Conservation (phyloP, 305 asterid species). For the Stenogyne calaminthoides region DNA sequence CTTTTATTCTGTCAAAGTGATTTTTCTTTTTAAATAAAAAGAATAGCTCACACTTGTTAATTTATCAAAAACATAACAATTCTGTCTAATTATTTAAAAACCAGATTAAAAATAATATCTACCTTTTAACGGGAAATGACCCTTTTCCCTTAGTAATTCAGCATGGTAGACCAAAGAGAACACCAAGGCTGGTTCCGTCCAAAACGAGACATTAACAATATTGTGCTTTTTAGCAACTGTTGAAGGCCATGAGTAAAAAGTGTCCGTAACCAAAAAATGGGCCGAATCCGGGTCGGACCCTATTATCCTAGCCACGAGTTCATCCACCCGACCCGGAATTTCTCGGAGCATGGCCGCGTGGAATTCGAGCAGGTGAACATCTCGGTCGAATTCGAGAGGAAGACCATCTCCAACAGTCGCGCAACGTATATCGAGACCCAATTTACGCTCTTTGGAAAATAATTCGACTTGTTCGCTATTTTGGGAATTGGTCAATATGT, state of each 20-base stretch:
- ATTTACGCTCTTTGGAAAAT: conserved; percentile 36
- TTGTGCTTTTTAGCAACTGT: conserved; percentile 40
- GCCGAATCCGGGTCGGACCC: conserved; percentile 22
- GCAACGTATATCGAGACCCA: conserved; percentile 54
- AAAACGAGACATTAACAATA: conserved; percentile 44
- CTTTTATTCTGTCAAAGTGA: background rate
- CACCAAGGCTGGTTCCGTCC: conserved; percentile 59
- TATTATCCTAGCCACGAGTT: conserved; percentile 36
- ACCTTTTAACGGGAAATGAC: conserved; percentile 47
- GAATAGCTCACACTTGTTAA: background rate
- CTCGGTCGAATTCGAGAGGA: conserved; percentile 42
- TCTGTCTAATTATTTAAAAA: no score
- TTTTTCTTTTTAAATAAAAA: no score
- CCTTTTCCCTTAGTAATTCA: conserved; percentile 45
- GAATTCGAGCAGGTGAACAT: conserved; percentile 29
- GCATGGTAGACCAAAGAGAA: conserved; percentile 48
- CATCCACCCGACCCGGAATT: conserved; percentile 44
- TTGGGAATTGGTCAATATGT: conserved; percentile 43
- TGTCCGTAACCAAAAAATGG: conserved; percentile 25
- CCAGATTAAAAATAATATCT: background rate
- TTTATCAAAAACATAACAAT: no score
- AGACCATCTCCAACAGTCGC: conserved; percentile 44
- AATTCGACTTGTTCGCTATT: conserved; percentile 23
- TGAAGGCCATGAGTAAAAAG: conserved; percentile 34
- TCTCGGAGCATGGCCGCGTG: conserved; percentile 34